These are phyloP conservation scores for Rhizopogon rudus DNA, from an alignment of 768 basidiomycete species.

Conservation along the genomic window DNA sequence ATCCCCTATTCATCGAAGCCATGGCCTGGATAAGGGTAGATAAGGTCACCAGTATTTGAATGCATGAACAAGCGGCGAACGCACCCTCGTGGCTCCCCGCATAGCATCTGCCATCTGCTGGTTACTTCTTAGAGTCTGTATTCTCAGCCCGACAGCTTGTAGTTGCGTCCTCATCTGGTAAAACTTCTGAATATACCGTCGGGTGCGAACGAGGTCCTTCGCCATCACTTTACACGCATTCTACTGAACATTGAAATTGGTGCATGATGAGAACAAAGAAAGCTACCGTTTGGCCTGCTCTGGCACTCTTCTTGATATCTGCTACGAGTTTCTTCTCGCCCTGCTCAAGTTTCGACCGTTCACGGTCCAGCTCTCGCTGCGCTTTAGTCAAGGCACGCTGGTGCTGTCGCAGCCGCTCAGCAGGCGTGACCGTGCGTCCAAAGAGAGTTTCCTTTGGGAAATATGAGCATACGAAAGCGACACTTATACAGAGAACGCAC, in stretches of 20 bases:
- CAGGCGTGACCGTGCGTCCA: constrained; percentile 90
- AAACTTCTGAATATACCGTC: constrained; percentile 96
- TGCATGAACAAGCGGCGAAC: constrained; percentile 22
- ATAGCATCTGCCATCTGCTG: constrained; percentile 99
- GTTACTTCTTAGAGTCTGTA: constrained; percentile 95
- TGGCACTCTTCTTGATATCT: constrained; percentile 97
- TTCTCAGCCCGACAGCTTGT: constrained; percentile 90
- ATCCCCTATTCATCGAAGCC: constrained; percentile 94
- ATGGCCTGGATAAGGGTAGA: constrained; percentile 64
- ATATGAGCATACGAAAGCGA: constrained; percentile 8
- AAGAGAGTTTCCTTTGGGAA: constrained; percentile 85
- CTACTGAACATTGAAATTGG: constrained; percentile 38
- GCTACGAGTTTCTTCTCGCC: constrained; percentile 94
- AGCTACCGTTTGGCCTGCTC: constrained; percentile 88
- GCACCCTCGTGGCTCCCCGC: constrained; percentile 93
- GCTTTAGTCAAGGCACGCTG: constrained; percentile 95
- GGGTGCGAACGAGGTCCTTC: constrained; percentile 94
- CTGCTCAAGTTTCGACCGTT: constrained; percentile 89
- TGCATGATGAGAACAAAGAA: constrained; percentile 2
- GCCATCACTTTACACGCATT: constrained; percentile 99
- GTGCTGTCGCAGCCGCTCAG: constrained; percentile 94
- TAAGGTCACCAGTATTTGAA: background rate
- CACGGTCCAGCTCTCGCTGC: constrained; percentile 95
- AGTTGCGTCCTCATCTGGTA: constrained; percentile 98
- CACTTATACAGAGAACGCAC: constrained; percentile 26